Base-by-base conservation (phyloP, 2,329 filamentous ascomycete species). In the Amphichorda felina region DNA sequence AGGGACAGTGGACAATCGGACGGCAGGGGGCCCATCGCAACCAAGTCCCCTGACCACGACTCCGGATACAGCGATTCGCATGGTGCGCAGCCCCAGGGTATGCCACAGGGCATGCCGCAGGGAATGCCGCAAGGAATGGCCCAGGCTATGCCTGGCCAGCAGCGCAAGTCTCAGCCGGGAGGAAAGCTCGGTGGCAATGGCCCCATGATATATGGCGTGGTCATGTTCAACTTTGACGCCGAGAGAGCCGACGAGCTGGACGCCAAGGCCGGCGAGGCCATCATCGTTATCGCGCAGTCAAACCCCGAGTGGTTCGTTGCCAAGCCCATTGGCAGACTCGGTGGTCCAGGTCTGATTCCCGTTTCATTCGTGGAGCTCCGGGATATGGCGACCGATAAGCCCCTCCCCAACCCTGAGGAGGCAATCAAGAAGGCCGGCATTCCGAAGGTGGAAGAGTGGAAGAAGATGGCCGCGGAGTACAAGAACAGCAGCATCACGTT, bases 291-390 rank as follows among this genome's bases (percentile, higher is more conserved):
- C 54, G 91, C 91, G 30, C 91, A 96, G 58, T 96, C 89, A 6
- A 96, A 96, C 51, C 86, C 89, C 5, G 91, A 98, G 59, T 98
- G 91, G 91, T 96, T 96, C 52, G 89, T 98, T 41, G 91, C 91
- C 34, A 98, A 98, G 61, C 91, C 91, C n/a, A 98, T 98, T 54
- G 89, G 88, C 42, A 74, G 91, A 45, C 69, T 98, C n/a, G 91
- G 91, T 30, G 91, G 91, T 1, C 91, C 91, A 1, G 91, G 91
- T 28, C 63, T 98, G 48, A 96, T 98, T 45, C 91, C 91, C 2
- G 89, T 96, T 22, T 93, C 88, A 1, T 96, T 94, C 55, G 85
- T 98, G 46, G 87, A 98, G 60, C 89, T 98, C 47, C 74, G 86
- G 54, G 91, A 96, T 56, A 94, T 95, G 82, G 75, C 78, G 5